Evolutionary conservation across 2,329 filamentous ascomycete species (phyloP).

Genomic region (Curvularia sp.): DNA sequence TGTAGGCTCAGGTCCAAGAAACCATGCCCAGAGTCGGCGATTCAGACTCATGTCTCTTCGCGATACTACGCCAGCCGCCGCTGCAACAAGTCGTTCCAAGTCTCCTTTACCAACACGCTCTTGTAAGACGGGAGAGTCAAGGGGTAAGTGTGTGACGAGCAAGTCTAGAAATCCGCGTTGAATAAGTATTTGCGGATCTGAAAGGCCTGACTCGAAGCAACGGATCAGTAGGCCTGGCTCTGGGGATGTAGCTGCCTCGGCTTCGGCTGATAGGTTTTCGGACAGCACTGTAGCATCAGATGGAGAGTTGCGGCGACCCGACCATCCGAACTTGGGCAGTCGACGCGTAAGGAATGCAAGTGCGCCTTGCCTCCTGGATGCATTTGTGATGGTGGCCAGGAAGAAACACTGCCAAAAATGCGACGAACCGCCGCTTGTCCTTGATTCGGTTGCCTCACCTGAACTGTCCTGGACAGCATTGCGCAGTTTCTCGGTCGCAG

Average conservation of each 20-base stretch:
- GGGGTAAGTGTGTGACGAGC: slow-evolving; percentile 85
- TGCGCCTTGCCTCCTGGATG: slow-evolving; percentile 82
- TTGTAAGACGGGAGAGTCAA: slow-evolving; percentile 83
- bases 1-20: slow-evolving; percentile 77
- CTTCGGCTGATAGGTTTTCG: slow-evolving; percentile 55
- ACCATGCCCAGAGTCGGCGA: slow-evolving; percentile 92
- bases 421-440: slow-evolving; percentile 65
- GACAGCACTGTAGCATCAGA: slow-evolving; percentile 21
- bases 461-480: slow-evolving; percentile 64
- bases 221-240: slow-evolving; percentile 90
- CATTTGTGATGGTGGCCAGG: slow-evolving; percentile 87
- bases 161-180: slow-evolving; percentile 94
- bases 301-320: slow-evolving; percentile 24
- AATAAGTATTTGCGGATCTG: slow-evolving; percentile 86
- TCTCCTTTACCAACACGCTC: slow-evolving; percentile 74
- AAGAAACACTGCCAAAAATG: slow-evolving; percentile 99
- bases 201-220: slow-evolving; percentile 88
- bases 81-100: slow-evolving; percentile 79
- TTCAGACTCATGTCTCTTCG: slow-evolving; percentile 97
- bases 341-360: slow-evolving; percentile 83
- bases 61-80: slow-evolving; percentile 85
- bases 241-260: slow-evolving; percentile 78
- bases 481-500: slow-evolving; percentile 79
- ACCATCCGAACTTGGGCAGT: slow-evolving; percentile 71
- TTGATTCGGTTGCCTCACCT: slow-evolving; percentile 54